phyloP scores from a whole-genome alignment of 2,329 filamentous ascomycete species.

The Pseudogymnoascus sp. region DNA sequence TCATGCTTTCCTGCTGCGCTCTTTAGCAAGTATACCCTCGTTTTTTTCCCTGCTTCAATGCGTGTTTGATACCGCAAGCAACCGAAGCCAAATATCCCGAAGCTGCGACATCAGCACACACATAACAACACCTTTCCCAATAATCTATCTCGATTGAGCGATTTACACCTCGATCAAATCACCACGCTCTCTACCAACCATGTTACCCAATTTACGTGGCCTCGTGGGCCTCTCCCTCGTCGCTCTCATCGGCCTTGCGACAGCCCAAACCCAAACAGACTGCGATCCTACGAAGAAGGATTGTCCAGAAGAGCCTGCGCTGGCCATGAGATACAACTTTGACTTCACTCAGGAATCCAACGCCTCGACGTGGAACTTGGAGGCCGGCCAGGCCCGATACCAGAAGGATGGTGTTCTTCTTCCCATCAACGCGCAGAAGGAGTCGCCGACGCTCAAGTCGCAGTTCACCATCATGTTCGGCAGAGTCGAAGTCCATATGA shows the following conservation, averaged over 20 bases:
- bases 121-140: not conserved
- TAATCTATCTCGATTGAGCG: not conserved
- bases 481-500: constrained; percentile 67
- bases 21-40: constrained; percentile 5
- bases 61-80: constrained; percentile 2
- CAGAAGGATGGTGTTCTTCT: constrained; percentile 60
- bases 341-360: constrained; percentile 56
- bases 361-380: constrained; percentile 58
- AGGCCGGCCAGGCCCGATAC: constrained; percentile 57
- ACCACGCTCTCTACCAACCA: not conserved
- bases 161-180: not conserved
- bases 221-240: not conserved
- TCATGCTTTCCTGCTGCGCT: not conserved
- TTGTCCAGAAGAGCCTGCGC: constrained; percentile 64
- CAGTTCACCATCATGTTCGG: constrained; percentile 85
- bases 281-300: constrained; percentile 69
- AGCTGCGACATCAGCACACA: not conserved
- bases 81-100: not conserved
- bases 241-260: constrained; percentile 33
- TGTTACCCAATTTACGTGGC: constrained; percentile 2
- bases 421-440: constrained; percentile 58
- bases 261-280: constrained; percentile 66
- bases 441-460: constrained; percentile 71
- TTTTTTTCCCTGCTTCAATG: constrained; percentile 2
- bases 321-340: constrained; percentile 56